Evolutionary conservation across 2,329 filamentous ascomycete genomes (phyloP).

Genomic region (Claviceps sp.): DNA sequence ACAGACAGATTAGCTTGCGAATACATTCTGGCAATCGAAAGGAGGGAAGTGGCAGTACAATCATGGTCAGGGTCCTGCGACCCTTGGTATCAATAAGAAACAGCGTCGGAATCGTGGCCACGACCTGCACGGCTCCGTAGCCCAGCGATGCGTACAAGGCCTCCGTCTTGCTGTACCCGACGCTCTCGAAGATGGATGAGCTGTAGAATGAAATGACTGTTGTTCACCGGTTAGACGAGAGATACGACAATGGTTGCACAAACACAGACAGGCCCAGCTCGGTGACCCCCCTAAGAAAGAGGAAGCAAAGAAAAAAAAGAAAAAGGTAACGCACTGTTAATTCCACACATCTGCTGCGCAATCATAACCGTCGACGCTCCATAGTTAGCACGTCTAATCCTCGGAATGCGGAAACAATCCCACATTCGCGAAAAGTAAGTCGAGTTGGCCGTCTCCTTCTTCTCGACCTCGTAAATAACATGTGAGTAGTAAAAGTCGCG

Average conservation of each 20-base stretch:
- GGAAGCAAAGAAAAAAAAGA: not conserved
- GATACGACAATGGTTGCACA: not conserved
- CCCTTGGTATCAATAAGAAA: conserved; percentile 19
- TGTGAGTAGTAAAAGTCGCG: conserved; percentile 39
- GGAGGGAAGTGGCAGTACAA: conserved; percentile 6
- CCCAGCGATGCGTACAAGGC: conserved; percentile 32
- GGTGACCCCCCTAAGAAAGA: no score
- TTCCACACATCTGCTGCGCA: conserved; percentile 49
- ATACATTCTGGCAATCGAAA: not conserved
- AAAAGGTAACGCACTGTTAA: conserved; percentile 10
- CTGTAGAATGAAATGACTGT: conserved; percentile 58
- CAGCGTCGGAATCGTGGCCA: conserved; percentile 16
- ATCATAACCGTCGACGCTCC: conserved; percentile 71
- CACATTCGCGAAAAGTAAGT: conserved; percentile 21
- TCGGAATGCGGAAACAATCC: conserved; percentile 51
- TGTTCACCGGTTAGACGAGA: no score
- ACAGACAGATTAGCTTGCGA: not conserved
- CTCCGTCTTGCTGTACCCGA: conserved; percentile 36
- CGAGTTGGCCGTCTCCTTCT: conserved; percentile 14
- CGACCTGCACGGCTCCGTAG: conserved; percentile 34
- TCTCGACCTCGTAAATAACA: conserved; percentile 24
- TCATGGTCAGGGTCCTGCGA: conserved; percentile 13
- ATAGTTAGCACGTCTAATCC: conserved; percentile 56
- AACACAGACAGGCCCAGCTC: not conserved
- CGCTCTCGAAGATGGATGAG: conserved; percentile 41